phyloP scores from a whole-genome alignment of 257 asterid genomes.

The Orobanche coerulescens region DNA sequence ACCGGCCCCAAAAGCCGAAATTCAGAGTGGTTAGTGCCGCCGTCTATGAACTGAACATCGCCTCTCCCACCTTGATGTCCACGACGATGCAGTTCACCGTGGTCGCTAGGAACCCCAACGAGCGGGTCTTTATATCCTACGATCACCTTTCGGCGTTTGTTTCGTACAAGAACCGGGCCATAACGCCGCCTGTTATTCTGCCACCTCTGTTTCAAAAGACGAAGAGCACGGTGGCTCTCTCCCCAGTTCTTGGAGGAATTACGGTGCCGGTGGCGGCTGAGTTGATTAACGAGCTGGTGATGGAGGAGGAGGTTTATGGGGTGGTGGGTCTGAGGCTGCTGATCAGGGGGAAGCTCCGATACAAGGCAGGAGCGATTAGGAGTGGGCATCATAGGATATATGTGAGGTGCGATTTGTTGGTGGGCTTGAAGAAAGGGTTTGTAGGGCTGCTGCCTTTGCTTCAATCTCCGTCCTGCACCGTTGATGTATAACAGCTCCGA shows the following conservation, averaged over 20 bases:
- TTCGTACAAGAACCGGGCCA: conserved; percentile 39
- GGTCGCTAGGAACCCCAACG: conserved; percentile 49
- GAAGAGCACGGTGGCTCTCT: conserved; percentile 53
- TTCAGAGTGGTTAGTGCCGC: conserved; percentile 51
- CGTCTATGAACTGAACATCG: conserved; percentile 38
- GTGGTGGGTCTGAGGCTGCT: conserved; percentile 49
- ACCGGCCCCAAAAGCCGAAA: conserved; percentile 49
- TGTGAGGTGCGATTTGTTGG: conserved; percentile 49
- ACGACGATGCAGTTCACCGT: conserved; percentile 55
- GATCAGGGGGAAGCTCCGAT: conserved; percentile 40
- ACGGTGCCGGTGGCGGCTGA: conserved; percentile 45
- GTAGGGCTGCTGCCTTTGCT: conserved; percentile 47
- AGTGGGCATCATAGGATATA: conserved; percentile 30
- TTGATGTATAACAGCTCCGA: conserved; percentile 24
- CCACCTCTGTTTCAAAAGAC: conserved; percentile 48
- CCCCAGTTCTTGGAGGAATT: conserved; percentile 50
- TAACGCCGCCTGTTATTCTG: conserved; percentile 40
- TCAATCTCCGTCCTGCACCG: conserved; percentile 38
- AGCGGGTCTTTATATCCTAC: conserved; percentile 39
- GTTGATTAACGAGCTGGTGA: conserved; percentile 30
- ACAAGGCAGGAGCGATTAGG: conserved; percentile 32
- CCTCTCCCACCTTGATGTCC: conserved; percentile 39
- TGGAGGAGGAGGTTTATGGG: conserved; percentile 46
- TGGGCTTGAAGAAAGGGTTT: conserved; percentile 41
- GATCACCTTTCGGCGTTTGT: conserved; percentile 47